Conservation (phyloP, 1,284 basidiomycete genomes). For the Fomitiporia mediterranea region DNA sequence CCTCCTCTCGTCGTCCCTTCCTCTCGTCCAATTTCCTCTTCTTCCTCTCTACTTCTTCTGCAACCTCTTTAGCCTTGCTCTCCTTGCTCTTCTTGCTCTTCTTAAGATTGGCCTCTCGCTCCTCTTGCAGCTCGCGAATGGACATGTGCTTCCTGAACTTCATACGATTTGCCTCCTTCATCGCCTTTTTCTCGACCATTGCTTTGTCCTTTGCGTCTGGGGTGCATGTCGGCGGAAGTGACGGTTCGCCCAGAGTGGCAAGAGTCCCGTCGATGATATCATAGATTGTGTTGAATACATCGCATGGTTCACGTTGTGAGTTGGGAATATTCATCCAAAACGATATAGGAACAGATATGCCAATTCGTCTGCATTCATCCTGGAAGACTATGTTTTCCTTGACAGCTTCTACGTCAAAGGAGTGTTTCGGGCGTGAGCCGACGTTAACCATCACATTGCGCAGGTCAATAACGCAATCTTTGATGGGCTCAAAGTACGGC, state of each 20-base stretch:
- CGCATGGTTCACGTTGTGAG: background rate
- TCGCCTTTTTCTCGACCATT: background rate
- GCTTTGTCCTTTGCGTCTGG: background rate
- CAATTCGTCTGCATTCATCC: background rate
- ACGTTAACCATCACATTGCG: background rate
- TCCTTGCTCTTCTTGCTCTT: too few relatives aligned
- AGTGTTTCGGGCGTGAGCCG: background rate
- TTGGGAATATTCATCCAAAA: background rate
- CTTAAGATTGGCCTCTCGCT: too few relatives aligned
- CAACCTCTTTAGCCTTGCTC: too few relatives aligned
- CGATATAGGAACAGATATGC: background rate
- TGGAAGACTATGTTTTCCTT: background rate
- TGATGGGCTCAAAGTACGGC: background rate
- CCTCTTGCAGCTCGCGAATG: too few relatives aligned
- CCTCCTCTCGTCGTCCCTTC: too few relatives aligned
- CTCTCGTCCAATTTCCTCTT: too few relatives aligned
- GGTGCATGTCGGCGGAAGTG: background rate
- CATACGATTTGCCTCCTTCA: background rate
- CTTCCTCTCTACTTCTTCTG: too few relatives aligned
- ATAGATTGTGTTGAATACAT: background rate
- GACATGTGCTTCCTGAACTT: too few relatives aligned
- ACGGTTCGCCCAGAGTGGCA: background rate
- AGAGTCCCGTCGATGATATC: background rate
- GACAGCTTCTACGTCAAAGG: background rate
- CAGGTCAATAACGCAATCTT: background rate